These are phyloP conservation scores for Mucor lusitanicus DNA, from an alignment of 371 early-diverging fungal genomes.

Conservation along the genomic window DNA sequence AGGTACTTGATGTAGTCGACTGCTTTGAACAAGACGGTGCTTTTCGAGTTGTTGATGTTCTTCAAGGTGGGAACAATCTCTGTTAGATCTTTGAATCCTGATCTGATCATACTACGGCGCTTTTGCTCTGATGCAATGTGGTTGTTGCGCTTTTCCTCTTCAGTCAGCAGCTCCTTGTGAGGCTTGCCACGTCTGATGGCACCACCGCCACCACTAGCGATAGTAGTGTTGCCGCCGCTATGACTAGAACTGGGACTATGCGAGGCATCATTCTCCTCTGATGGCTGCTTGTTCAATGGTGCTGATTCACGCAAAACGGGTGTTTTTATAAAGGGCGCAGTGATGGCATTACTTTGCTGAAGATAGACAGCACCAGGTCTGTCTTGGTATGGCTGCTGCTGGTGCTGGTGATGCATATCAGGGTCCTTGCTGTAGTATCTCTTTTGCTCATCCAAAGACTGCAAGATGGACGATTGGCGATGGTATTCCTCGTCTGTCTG, in stretches of 20 bases:
- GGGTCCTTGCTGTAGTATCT: slow-evolving; percentile 13
- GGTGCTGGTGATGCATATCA: background rate
- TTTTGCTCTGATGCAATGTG: slow-evolving; percentile 91
- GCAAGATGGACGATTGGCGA: slow-evolving; percentile 36
- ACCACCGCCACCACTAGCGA: slow-evolving; percentile 11
- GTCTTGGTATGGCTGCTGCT: background rate
- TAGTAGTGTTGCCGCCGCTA: background rate
- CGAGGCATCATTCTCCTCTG: background rate
- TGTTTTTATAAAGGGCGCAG: slow-evolving; percentile 26
- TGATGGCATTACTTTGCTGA: slow-evolving; percentile 31
- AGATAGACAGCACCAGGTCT: slow-evolving; percentile 29
- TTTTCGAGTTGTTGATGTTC: slow-evolving; percentile 54
- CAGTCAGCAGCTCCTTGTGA: slow-evolving; percentile 75
- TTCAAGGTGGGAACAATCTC: slow-evolving; percentile 77
- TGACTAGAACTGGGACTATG: background rate
- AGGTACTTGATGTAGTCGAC: slow-evolving; percentile 49
- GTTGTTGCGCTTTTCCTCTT: slow-evolving; percentile 82
- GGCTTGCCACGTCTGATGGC: slow-evolving; percentile 32
- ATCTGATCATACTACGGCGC: slow-evolving; percentile 80
- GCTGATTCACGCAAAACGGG: slow-evolving; percentile 3
- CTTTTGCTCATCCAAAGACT: slow-evolving; percentile 41
- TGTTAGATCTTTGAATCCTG: slow-evolving; percentile 78
- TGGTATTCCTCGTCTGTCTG: slow-evolving; percentile 21
- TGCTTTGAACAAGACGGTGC: slow-evolving; percentile 54
- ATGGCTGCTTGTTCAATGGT: background rate